Percentiles rank a stretch among this genome's conserved stretches.
These are phyloP conservation scores for Xylaria scruposa DNA, from an alignment of 495 filamentous ascomycete genomes.

Conservation along the genomic window DNA sequence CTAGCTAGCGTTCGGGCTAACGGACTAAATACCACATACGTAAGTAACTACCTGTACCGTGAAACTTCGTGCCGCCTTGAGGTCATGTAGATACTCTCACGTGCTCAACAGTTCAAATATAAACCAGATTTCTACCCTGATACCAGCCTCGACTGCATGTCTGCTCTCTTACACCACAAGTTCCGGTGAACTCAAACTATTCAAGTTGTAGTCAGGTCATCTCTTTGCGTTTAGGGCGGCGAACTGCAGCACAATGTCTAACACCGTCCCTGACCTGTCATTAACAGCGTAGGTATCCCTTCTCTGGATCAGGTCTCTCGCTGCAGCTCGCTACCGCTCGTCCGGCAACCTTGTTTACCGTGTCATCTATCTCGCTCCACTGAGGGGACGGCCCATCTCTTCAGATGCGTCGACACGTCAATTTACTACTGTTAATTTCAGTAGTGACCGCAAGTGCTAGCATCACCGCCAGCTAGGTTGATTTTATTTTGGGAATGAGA, in stretches of 20 bases:
- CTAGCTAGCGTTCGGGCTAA: neutral
- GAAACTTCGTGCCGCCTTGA: neutral
- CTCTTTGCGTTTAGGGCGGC: neutral
- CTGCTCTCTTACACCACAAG: neutral
- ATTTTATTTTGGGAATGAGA: neutral
- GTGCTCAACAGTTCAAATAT: neutral
- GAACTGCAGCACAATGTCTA: neutral
- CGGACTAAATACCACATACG: too few species aligned
- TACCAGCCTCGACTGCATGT: neutral
- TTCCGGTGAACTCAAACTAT: neutral
- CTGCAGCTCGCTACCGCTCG: neutral
- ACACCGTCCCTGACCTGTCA: neutral
- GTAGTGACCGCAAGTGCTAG: constrained; percentile 17
- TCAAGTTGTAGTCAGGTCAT: neutral
- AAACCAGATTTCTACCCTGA: neutral
- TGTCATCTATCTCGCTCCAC: constrained; percentile 7
- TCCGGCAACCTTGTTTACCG: neutral
- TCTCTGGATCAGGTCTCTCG: neutral
- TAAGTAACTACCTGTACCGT: too few species aligned
- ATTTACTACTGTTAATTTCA: constrained; percentile 16
- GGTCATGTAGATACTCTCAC: neutral
- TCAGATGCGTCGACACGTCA: constrained; percentile 14
- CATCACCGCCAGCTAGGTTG: neutral
- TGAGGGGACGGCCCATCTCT: neutral
- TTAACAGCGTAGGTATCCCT: neutral